Evolutionary conservation across 140 eudicot species (phyloP).

Genomic region (Cichorium intybus): DNA sequence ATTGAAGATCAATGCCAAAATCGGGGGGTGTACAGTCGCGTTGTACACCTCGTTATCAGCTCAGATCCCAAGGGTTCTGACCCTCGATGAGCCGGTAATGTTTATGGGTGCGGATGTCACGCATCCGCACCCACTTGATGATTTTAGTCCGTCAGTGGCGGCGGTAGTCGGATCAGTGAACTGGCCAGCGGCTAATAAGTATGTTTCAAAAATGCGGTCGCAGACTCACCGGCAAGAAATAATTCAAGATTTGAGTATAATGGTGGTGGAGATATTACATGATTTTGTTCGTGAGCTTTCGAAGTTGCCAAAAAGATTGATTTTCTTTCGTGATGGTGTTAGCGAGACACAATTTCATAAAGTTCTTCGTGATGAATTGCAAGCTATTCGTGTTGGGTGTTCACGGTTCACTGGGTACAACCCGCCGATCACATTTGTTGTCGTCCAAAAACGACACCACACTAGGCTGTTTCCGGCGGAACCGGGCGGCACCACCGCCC

Average conservation of each 20-base stretch:
- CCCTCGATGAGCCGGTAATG: constrained; percentile 69
- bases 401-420: constrained; percentile 52
- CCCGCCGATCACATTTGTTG: constrained; percentile 80
- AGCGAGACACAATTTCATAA: constrained; percentile 91
- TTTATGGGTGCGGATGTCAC: constrained; percentile 98
- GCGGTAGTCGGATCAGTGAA: constrained; percentile 92
- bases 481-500: neutral
- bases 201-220: constrained; percentile 81
- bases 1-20: constrained; percentile 82
- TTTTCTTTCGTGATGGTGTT: constrained; percentile 92
- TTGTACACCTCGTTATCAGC: constrained; percentile 64
- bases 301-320: constrained; percentile 52
- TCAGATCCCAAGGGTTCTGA: constrained; percentile 66
- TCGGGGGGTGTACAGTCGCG: constrained; percentile 90
- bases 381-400: constrained; percentile 62
- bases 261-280: constrained; percentile 68
- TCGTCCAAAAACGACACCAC: constrained; percentile 94
- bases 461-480: constrained; percentile 57
- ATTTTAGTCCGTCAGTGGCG: constrained; percentile 90
- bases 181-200: constrained; percentile 89
- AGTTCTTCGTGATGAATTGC: constrained; percentile 72
- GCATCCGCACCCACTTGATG: constrained; percentile 92
- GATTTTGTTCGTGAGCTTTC: constrained; percentile 58
- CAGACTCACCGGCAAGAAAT: constrained; percentile 94
- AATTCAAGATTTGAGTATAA: constrained; percentile 66